Conservation (phyloP, 768 basidiomycete species). For the Suillus weaverae region DNA sequence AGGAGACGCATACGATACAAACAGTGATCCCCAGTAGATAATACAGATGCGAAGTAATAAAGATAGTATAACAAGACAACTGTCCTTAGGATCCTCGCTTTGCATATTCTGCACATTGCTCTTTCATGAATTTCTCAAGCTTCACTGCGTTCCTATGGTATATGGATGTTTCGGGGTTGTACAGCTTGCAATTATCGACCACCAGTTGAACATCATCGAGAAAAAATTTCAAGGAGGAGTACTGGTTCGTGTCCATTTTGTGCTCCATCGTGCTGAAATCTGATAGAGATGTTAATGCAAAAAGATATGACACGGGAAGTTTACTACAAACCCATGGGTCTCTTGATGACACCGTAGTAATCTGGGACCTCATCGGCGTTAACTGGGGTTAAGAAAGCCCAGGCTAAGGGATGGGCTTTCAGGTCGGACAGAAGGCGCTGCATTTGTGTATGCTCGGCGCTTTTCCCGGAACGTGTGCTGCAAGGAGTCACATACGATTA, state of each 20-base stretch:
- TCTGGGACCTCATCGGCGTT: conserved; percentile 77
- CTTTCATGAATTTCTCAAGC: conserved; percentile 76
- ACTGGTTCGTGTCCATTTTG: conserved; percentile 89
- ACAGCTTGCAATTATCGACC: conserved; percentile 85
- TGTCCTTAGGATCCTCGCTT: conserved; percentile 14
- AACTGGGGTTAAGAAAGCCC: conserved; percentile 88
- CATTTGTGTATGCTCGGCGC: conserved; percentile 66
- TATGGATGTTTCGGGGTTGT: conserved; percentile 79
- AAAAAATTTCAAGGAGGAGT: conserved; percentile 72
- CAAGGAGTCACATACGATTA: conserved; percentile 20
- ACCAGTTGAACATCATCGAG: conserved; percentile 79
- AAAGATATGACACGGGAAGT: background rate
- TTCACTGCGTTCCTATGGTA: conserved; percentile 85
- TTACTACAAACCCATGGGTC: conserved; percentile 82
- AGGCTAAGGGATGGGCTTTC: conserved; percentile 73
- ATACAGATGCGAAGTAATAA: conserved; percentile 7
- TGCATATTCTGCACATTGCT: conserved; percentile 38
- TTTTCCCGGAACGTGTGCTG: conserved; percentile 44
- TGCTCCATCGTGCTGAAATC: conserved; percentile 87
- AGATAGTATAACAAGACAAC: conserved; percentile 6
- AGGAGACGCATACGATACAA: background rate
- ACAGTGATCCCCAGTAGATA: background rate
- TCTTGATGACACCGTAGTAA: conserved; percentile 85
- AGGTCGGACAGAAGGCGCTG: conserved; percentile 78
- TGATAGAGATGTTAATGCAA: conserved; percentile 30